Conservation (phyloP, 345 rosid species). For the Euphorbia peplus region DNA sequence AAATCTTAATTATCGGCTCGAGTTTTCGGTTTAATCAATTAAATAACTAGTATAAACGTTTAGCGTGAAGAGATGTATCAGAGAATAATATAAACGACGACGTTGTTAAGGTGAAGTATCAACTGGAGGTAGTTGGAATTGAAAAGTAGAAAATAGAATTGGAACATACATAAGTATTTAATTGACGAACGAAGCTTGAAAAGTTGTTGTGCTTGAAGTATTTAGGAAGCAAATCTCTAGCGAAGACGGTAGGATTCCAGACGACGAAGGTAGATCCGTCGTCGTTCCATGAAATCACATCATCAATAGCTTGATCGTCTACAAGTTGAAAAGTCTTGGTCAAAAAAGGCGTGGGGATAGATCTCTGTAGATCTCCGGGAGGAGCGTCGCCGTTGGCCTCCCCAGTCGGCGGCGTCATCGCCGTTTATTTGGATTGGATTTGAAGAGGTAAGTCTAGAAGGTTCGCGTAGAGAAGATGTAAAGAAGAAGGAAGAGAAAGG, state of each 20-base stretch:
- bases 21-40: too few species aligned
- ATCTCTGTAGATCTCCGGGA: slow-evolving; percentile 48
- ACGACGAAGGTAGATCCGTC: slow-evolving; percentile 86
- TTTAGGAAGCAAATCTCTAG: slow-evolving; percentile 79
- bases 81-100: too few species aligned
- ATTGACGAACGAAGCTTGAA: slow-evolving; percentile 93
- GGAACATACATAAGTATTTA: slow-evolving; percentile 75
- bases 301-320: slow-evolving; percentile 60
- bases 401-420: slow-evolving; percentile 25
- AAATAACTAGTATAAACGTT: too few species aligned
- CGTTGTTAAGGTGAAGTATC: too few species aligned
- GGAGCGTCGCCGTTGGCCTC: too few species aligned
- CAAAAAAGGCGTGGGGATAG: slow-evolving; percentile 81
- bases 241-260: slow-evolving; percentile 83
- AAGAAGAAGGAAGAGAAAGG: neutral
- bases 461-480: slow-evolving; percentile 15
- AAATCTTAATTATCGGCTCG: too few species aligned
- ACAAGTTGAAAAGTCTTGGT: slow-evolving; percentile 79
- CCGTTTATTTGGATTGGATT: neutral
- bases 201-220: slow-evolving; percentile 87
- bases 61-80: too few species aligned
- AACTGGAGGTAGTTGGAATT: too few species aligned
- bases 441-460: slow-evolving; percentile 34
- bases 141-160: neutral
- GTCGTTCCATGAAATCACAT: slow-evolving; percentile 84